Percentiles rank a stretch among this genome's conserved stretches.
phyloP scores from a whole-genome alignment of 768 basidiomycete species.

The Cystofilobasidium ferigula region DNA sequence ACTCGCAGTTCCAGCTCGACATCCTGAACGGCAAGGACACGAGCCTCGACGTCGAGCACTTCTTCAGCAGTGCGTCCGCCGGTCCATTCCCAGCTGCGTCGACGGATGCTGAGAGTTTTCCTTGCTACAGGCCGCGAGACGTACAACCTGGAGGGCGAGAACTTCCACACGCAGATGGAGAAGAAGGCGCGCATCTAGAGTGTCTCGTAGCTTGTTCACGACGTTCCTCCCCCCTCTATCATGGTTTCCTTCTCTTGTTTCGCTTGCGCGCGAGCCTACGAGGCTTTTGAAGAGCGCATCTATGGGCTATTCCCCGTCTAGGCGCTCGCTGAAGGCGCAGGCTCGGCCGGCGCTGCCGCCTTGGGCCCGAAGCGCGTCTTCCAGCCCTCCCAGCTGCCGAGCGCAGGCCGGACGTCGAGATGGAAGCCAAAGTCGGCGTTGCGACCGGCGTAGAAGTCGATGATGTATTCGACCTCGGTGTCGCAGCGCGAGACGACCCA shows the following conservation, averaged over 20 bases:
- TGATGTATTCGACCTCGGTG: conserved; percentile 76
- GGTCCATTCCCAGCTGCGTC: background rate
- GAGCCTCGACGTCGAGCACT: conserved; percentile 21
- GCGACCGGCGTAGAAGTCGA: conserved; percentile 88
- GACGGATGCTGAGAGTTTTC: background rate
- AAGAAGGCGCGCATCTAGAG: conserved; percentile 46
- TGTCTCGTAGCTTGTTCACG: too few species aligned
- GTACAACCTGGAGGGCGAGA: conserved; percentile 41
- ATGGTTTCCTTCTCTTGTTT: background rate
- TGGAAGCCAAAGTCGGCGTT: conserved; percentile 48
- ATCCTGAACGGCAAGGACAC: conserved; percentile 24
- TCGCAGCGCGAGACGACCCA: conserved; percentile 95
- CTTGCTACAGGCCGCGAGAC: conserved; percentile 46
- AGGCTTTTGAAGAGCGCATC: background rate
- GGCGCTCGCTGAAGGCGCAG: background rate
- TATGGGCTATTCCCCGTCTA: background rate
- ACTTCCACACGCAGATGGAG: conserved; percentile 59
- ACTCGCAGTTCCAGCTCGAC: conserved; percentile 24
- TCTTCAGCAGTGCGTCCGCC: conserved; percentile 2
- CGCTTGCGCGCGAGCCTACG: background rate
- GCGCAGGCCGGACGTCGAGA: conserved; percentile 83
- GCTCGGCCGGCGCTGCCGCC: conserved; percentile 37
- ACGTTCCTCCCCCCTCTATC: too few species aligned
- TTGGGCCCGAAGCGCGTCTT: conserved; percentile 62
- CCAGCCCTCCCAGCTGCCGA: conserved; percentile 89